These are phyloP conservation scores for Echinochloa phyllopogon DNA, from an alignment of 176 grass and related monocot genomes.

Conservation along the genomic window DNA sequence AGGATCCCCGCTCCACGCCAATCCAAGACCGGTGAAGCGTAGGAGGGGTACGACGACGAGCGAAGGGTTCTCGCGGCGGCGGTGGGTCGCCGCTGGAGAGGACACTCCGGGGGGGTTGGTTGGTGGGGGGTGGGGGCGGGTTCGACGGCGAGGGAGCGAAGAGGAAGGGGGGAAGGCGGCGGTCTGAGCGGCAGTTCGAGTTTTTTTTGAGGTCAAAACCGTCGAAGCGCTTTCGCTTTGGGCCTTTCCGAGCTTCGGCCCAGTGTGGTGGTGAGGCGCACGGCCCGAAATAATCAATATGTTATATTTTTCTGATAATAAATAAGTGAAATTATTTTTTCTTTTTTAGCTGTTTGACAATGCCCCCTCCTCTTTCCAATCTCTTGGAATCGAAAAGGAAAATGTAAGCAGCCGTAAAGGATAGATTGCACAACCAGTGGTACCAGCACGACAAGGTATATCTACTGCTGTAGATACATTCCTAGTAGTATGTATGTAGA, in stretches of 20 bases:
- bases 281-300: background rate
- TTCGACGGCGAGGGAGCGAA: background rate
- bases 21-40: background rate
- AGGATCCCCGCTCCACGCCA: background rate
- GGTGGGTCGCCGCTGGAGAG: background rate
- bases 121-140: background rate
- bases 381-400: no score
- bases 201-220: background rate
- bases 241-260: background rate
- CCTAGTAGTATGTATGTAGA: no score
- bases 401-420: no score
- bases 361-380: no score
- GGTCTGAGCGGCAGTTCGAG: slow-evolving; percentile 23
- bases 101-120: background rate
- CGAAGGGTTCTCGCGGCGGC: background rate
- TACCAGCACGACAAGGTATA: no score
- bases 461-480: no score
- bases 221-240: background rate
- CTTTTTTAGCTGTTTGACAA: no score
- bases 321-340: no score
- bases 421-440: no score
- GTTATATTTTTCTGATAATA: no score
- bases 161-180: background rate
- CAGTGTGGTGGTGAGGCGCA: background rate
- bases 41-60: background rate